A percentile compares a stretch with the other conserved stretches of the same genome.
These are phyloP conservation scores for Corymbia citriodora DNA, from an alignment of 441 rosid genomes.

Conservation along the genomic window DNA sequence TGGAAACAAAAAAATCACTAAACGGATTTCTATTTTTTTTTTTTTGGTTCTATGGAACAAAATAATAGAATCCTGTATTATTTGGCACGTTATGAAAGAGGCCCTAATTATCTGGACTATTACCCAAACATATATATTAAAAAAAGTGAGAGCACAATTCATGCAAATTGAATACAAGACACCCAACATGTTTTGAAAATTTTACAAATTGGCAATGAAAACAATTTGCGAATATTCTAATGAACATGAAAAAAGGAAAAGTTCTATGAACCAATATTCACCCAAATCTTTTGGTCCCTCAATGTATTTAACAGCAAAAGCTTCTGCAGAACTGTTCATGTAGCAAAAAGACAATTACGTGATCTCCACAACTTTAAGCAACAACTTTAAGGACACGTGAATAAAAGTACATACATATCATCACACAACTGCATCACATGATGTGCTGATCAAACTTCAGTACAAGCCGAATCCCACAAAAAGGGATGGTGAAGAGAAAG, in stretches of 20 bases:
- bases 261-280: not conserved
- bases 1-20: too few species aligned
- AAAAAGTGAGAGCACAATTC: not conserved
- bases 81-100: too few species aligned
- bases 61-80: too few species aligned
- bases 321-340: not conserved
- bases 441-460: not conserved
- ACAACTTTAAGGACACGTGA: not conserved
- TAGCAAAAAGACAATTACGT: not conserved
- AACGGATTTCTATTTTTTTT: too few species aligned
- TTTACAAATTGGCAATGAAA: not conserved
- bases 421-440: not conserved
- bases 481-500: not conserved
- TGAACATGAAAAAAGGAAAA: not conserved
- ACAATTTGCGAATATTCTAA: not conserved
- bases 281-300: not conserved
- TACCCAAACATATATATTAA: not conserved
- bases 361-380: not conserved
- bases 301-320: not conserved
- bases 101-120: not conserved
- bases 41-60: too few species aligned
- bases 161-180: not conserved
- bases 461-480: not conserved
- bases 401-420: not conserved
- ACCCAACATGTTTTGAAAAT: not conserved